Percentiles rank a stretch among this genome's conserved stretches.
Conservation (phyloP, 1,284 basidiomycete species). For the Microbotryum violaceum region DNA sequence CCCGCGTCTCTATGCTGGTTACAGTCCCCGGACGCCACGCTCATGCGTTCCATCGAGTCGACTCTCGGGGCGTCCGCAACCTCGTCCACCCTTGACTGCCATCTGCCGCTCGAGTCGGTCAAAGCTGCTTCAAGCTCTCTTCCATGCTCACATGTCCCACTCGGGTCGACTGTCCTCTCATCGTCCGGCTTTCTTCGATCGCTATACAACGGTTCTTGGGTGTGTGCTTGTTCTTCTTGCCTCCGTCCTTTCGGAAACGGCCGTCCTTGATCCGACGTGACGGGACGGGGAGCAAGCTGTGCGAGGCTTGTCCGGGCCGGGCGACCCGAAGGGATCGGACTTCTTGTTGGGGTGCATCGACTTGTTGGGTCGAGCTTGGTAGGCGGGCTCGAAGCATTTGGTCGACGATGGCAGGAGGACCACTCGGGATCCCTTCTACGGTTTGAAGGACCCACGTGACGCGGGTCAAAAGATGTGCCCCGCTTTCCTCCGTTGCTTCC, state of each 20-base stretch:
- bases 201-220: neutral
- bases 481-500: no score
- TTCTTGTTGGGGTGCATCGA: no score
- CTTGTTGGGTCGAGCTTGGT: constrained; percentile 1
- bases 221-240: neutral
- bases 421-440: neutral
- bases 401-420: neutral
- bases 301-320: no score
- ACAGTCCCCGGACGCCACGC: constrained; percentile 19
- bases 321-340: no score
- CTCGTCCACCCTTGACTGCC: neutral
- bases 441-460: no score
- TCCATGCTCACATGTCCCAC: no score
- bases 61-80: neutral
- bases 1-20: neutral
- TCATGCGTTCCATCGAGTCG: no score
- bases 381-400: neutral
- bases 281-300: no score
- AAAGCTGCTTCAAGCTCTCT: no score
- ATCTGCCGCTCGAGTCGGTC: neutral
- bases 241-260: constrained; percentile 8
- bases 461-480: no score
- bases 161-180: no score
- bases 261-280: constrained; percentile 14
- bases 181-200: neutral